Conservation (phyloP, 192 early-diverging fungal species). For the Linnemannia exigua region DNA sequence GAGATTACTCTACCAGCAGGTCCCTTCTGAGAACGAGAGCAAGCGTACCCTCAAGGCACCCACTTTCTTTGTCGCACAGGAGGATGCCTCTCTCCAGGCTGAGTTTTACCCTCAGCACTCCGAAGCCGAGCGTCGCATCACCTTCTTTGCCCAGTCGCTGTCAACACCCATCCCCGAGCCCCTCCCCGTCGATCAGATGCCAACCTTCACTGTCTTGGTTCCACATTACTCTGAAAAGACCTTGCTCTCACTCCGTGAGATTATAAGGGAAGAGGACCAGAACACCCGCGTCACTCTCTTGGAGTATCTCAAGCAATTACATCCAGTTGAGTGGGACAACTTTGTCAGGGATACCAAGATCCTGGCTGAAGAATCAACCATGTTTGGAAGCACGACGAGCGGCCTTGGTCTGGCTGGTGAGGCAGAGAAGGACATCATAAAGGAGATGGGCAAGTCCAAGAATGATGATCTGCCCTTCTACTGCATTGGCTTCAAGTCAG, state of each 20-base stretch:
- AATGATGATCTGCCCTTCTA: constrained; percentile 87
- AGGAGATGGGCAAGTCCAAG: constrained; percentile 74
- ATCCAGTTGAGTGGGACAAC: constrained; percentile 90
- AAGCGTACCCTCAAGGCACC: constrained; percentile 79
- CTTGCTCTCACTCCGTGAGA: constrained; percentile 84
- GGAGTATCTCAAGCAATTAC: constrained; percentile 86
- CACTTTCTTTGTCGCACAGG: constrained; percentile 82
- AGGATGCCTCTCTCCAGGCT: constrained; percentile 78
- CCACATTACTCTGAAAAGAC: constrained; percentile 93
- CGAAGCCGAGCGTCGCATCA: constrained; percentile 87
- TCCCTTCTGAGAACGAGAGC: constrained; percentile 65
- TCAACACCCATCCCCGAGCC: constrained; percentile 85
- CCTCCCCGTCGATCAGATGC: constrained; percentile 86
- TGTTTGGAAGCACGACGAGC: constrained; percentile 49
- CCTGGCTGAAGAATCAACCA: constrained; percentile 73
- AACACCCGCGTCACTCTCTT: constrained; percentile 85
- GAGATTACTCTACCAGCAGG: constrained; percentile 81
- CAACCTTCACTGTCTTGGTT: constrained; percentile 86
- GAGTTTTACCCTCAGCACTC: constrained; percentile 81
- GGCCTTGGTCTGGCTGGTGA: constrained; percentile 38
- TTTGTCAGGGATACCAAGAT: constrained; percentile 91
- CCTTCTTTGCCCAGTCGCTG: constrained; percentile 90
- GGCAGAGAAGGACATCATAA: constrained; percentile 48
- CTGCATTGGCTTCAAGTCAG: constrained; percentile 85
- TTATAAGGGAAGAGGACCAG: constrained; percentile 86